Evolutionary conservation across 352 stramenopile genomes (phyloP), one percentile per base, ranked within the genome.

Genomic region (Pythium insidiosum): DNA sequence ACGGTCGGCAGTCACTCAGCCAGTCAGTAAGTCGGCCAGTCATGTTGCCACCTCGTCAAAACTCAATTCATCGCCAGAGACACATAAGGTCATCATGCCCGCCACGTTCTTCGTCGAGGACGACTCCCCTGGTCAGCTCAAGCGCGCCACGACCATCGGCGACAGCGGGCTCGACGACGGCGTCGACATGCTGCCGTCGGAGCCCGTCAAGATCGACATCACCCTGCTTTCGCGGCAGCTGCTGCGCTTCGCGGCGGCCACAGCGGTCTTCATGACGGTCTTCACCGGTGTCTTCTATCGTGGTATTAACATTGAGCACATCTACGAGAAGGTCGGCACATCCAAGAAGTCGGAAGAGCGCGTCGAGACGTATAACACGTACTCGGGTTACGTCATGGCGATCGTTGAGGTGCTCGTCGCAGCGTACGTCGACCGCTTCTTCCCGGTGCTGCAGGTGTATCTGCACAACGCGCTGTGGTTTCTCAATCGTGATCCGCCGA

Each of bases 381-480:
- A 51, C 25, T 77, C 66, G 10, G 63, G 66, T 13, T 66, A 65
- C 36, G 21, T 65, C 41, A 60, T 78, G 48, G 66, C 60, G 16
- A 53, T 73, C 26, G 43, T 80, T 10, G 64, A 76, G 40, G 58
- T 75, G 21, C 41, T 73, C 15, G 16, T 74, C 13, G 62, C 55
- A 6, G 49, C 63, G 38, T 58, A 63, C 49, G 51, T 66, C 37
- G 55, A 56, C 43, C 63, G 61, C 15, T 57, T 80, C 36, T 42
- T 70, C 25, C 56, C 68, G 4, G 49, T 62, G 24, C 61, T 70
- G 30, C 38, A 58, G 6, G 63, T 77, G 15, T 77, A 73, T 46
- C 42, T 80, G 3, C 60, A 80, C 63, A 80, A 80, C 47, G 9
- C 52, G 34, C 43, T 76, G 9, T 76, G 53, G 56, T 63, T 73